Evolutionary conservation across 208 protist genomes (phyloP), one percentile per base, ranked within the genome.

Genomic region (Leishmania mexicana): DNA sequence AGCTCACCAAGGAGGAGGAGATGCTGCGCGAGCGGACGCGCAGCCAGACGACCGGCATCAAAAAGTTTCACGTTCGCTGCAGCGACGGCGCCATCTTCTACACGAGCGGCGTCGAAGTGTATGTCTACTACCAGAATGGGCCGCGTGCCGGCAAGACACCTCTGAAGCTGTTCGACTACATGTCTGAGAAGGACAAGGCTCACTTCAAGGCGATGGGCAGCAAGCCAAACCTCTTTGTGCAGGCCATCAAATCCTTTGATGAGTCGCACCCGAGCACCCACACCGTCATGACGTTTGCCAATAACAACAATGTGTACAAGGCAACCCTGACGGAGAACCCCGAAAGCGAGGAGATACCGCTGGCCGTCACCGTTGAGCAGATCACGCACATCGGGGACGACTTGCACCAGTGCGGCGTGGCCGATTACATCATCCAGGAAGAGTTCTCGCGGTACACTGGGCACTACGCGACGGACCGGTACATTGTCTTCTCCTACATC

Each of bases 341-440:
- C 13, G 42, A 21, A 7, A 68, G 75, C 53, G 78, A 72, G 15
- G 81, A 51, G 28, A 60, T 71, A 4, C 89, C 90, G 38, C 67
- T 95, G 11, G 28, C 70, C 31, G 62, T 96, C 42, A 35, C 78
- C 49, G 85, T 97, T 53, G 74, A 89, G 71, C 87, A 87, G 47
- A 82, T 97, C 42, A 97, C 94, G 31, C 86, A 79, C 53, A 92
- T 91, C 75, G 94, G 94, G 40, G 89, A 93, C 80, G 86, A 83
- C 28, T 81, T 83, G 47, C 92, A 92, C 83, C 87, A 92, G 76
- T 92, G 87, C 82, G 96, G 96, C 62, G 87, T 93, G 42, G 92
- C 96, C 0, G 94, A 97, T 81, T 98, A 96, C 85, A 96, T 98
- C 38, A 94, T 97, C 53, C 96, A 98, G 73, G 96, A 98, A 77